Percentiles rank a stretch among this genome's conserved stretches.
Evolutionary conservation across 148 eudicot species (phyloP).

Genomic region (Cornus suecica): DNA sequence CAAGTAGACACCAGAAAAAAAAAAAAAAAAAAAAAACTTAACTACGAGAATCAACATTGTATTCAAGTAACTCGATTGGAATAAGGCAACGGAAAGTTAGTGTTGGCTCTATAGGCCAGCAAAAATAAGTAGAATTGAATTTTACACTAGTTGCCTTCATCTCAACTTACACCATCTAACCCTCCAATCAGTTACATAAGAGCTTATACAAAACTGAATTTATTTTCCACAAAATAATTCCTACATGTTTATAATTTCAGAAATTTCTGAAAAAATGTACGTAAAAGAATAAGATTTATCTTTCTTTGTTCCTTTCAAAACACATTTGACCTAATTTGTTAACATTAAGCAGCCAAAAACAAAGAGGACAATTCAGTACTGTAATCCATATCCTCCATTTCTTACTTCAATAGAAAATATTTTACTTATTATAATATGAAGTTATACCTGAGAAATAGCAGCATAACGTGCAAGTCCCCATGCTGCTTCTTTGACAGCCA

Average conservation of each 20-base stretch:
- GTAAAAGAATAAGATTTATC: no score
- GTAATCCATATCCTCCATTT: background rate
- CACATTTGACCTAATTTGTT: background rate
- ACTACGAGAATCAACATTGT: no score
- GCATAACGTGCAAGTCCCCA: conserved; percentile 99
- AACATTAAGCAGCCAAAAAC: background rate
- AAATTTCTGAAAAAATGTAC: no score
- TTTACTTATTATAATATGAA: no score
- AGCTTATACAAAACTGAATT: no score
- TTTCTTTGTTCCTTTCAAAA: no score
- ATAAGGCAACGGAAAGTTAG: background rate
- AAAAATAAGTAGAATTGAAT: background rate
- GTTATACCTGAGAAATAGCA: conserved; percentile 79
- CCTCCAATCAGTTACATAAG: background rate
- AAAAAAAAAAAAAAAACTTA: no score
- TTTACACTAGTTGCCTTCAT: background rate
- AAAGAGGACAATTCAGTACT: background rate
- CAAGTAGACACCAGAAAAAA: no score
- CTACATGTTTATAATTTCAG: no score
- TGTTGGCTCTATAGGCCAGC: background rate
- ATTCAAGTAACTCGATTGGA: no score
- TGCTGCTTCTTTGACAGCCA: conserved; percentile 97
- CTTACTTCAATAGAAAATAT: background rate
- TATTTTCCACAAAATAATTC: no score
- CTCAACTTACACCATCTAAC: background rate